phyloP scores from a whole-genome alignment of 1,284 basidiomycete species.

The Coniferiporia sulphurascens region DNA sequence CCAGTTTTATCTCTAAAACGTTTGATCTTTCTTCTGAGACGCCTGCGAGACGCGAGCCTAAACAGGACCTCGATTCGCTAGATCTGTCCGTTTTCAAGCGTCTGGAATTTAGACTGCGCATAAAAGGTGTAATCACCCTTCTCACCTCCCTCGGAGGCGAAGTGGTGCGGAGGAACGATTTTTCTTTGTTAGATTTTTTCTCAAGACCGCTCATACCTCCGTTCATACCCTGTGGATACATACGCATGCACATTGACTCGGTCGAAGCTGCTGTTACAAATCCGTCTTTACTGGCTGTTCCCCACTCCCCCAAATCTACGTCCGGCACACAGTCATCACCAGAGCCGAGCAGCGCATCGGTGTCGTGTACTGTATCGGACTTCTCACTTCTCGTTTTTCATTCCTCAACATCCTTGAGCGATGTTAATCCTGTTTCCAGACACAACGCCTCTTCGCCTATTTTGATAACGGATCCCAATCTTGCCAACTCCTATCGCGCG shows the following conservation, averaged over 20 bases:
- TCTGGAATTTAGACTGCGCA: constrained; percentile 33
- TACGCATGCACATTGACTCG: constrained; percentile 54
- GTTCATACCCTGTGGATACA: constrained; percentile 41
- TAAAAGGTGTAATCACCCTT: constrained; percentile 49
- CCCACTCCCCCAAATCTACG: neutral
- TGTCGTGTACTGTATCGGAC: constrained; percentile 38
- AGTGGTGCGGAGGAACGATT: neutral
- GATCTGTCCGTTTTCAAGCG: constrained; percentile 28
- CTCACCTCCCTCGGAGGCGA: constrained; percentile 22
- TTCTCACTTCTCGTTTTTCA: constrained; percentile 50
- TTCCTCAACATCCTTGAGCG: constrained; percentile 16
- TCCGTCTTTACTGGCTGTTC: neutral
- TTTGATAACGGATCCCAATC: constrained; percentile 56
- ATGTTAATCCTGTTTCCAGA: constrained; percentile 11
- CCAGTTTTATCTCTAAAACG: constrained; percentile 28
- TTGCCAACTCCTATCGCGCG: constrained; percentile 43
- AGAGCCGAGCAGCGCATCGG: constrained; percentile 14
- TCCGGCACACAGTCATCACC: neutral
- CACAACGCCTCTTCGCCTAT: constrained; percentile 47
- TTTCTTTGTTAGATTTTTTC: constrained; percentile 42
- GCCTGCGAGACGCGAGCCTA: neutral
- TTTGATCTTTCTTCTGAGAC: neutral
- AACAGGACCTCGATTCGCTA: neutral
- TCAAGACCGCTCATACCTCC: constrained; percentile 53
- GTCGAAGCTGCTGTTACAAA: constrained; percentile 28